Evolutionary conservation across 2,329 filamentous ascomycete genomes (phyloP).

Genomic region (Colletotrichum endophyticum): DNA sequence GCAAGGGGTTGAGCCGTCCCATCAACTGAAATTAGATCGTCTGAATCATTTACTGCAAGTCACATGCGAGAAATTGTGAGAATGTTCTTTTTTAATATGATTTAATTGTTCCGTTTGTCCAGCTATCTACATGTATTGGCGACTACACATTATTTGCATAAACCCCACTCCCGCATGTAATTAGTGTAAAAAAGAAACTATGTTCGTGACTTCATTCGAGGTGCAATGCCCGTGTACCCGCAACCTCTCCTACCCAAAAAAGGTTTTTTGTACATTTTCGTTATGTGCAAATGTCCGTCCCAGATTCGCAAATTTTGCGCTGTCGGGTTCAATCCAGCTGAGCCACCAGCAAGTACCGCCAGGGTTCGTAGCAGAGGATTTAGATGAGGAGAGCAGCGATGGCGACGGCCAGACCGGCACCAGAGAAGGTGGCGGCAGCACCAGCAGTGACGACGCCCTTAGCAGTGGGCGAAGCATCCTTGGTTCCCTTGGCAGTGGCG

Average conservation of each 20-base stretch:
- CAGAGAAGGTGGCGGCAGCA: slow-evolving; percentile 6
- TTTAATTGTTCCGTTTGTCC: neutral
- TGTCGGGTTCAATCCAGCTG: neutral
- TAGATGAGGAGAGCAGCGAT: slow-evolving; percentile 12
- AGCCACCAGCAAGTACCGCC: neutral
- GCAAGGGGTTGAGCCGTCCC: neutral
- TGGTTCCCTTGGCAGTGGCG: neutral
- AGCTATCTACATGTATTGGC: neutral
- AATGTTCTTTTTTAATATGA: neutral
- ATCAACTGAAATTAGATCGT: neutral
- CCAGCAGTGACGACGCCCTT: slow-evolving; percentile 12
- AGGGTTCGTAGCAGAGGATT: neutral
- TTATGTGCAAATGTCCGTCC: neutral
- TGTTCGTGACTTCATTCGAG: neutral
- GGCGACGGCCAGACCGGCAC: neutral
- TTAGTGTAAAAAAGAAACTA: neutral
- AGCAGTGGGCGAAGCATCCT: neutral
- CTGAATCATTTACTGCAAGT: neutral
- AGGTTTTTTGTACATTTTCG: neutral
- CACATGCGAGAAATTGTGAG: neutral
- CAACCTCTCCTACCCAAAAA: neutral
- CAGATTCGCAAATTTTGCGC: neutral
- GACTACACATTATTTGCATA: neutral
- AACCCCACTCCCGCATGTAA: neutral
- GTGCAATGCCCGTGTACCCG: neutral